Evolutionary conservation across 768 basidiomycete species (phyloP).

Genomic region (Plicaturopsis crispa): DNA sequence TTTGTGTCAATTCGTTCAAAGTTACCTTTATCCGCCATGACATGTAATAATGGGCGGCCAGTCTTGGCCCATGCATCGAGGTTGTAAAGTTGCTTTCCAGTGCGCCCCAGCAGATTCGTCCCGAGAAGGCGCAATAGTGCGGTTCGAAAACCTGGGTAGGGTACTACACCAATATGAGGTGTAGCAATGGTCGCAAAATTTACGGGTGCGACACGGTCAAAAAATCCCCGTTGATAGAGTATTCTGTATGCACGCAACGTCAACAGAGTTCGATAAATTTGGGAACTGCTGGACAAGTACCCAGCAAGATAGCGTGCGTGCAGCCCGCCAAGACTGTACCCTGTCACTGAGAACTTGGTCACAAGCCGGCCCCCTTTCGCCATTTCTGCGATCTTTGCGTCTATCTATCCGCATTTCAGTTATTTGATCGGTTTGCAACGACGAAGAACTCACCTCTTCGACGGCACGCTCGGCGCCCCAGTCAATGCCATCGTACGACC

Average conservation of each 20-base stretch:
- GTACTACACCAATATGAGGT: constrained; percentile 26
- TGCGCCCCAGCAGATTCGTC: constrained; percentile 22
- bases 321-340: constrained; percentile 32
- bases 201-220: constrained; percentile 23
- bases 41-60: constrained; percentile 23
- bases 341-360: constrained; percentile 19
- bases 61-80: constrained; percentile 19
- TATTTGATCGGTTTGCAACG: no score
- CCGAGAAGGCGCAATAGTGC: constrained; percentile 19
- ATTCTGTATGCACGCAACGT: constrained; percentile 8
- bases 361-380: constrained; percentile 14
- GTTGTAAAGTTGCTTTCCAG: constrained; percentile 30
- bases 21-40: constrained; percentile 22
- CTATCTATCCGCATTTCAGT: constrained; percentile 19
- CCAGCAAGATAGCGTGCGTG: constrained; percentile 29
- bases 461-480: constrained; percentile 22
- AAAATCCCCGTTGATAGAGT: constrained; percentile 21
- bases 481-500: constrained; percentile 30
- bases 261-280: background rate
- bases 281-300: constrained; percentile 10
- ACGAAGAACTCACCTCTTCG: no score
- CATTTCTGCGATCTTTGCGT: constrained; percentile 14
- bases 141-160: constrained; percentile 16
- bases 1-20: background rate
- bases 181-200: constrained; percentile 33